phyloP scores from a whole-genome alignment of 345 rosid species.

The Citrus maxima region DNA sequence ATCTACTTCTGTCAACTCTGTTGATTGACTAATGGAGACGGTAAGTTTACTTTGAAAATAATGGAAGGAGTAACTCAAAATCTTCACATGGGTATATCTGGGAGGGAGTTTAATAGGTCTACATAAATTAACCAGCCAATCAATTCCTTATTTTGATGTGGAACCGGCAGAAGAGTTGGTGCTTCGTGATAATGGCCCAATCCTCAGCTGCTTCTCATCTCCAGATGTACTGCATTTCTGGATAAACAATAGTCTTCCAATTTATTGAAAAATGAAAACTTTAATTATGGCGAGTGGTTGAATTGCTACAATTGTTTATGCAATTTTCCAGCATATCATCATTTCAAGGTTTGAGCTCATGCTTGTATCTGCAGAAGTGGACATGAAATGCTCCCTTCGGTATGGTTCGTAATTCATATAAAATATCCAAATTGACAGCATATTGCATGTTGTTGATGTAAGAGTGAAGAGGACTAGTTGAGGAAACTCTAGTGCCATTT shows the following conservation, averaged over 20 bases:
- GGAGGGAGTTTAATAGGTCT: conserved; percentile 13
- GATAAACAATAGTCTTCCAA: conserved; percentile 16
- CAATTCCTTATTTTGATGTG: neutral
- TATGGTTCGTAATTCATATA: neutral
- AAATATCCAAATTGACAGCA: neutral
- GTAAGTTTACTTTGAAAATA: conserved; percentile 27
- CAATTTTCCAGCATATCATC: conserved; percentile 10
- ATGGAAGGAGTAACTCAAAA: conserved; percentile 15
- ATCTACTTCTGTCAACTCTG: conserved; percentile 46
- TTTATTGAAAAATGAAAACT: conserved; percentile 1
- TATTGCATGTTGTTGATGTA: neutral
- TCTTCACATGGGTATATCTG: conserved; percentile 12
- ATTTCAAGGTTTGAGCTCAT: neutral
- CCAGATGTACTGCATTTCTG: conserved; percentile 16
- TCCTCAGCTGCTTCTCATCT: conserved; percentile 7
- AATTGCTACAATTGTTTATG: neutral
- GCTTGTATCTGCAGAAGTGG: neutral
- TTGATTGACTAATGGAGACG: conserved; percentile 23
- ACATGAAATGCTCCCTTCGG: neutral
- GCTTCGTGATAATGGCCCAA: conserved; percentile 3
- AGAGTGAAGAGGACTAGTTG: neutral
- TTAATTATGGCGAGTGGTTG: conserved; percentile 2
- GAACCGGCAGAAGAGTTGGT: neutral
- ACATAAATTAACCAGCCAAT: neutral
- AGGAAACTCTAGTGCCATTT: neutral